phyloP scores from a whole-genome alignment of 768 basidiomycete genomes.

The Pleurotus tuber-regium region DNA sequence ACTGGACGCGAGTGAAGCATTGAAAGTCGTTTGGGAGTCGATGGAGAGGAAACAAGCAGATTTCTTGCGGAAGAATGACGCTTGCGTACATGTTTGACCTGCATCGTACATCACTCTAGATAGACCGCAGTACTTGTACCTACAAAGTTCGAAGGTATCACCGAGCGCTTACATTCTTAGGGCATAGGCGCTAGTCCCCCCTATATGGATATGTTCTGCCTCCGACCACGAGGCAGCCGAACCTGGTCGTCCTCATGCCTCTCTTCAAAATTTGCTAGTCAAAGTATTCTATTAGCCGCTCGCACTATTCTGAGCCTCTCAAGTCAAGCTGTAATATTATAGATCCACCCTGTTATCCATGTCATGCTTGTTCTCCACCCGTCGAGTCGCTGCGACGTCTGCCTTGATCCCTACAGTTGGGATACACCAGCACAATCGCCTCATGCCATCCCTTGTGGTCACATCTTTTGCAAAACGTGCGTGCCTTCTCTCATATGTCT shows the following conservation, averaged over 20 bases:
- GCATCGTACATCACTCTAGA: too few relatives aligned
- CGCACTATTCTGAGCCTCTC: background rate
- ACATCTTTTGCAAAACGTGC: conserved; percentile 70
- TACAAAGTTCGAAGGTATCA: too few relatives aligned
- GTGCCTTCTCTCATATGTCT: conserved; percentile 22
- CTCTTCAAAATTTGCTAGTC: background rate
- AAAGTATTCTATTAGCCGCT: background rate
- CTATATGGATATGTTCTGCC: too few relatives aligned
- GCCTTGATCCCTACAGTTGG: conserved; percentile 62
- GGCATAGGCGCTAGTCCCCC: too few relatives aligned
- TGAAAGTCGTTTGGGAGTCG: background rate
- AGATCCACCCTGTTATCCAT: background rate
- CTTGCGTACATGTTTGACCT: too few relatives aligned
- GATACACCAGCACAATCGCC: conserved; percentile 50
- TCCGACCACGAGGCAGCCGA: background rate
- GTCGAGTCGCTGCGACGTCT: conserved; percentile 74
- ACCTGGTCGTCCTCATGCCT: background rate
- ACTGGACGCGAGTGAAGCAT: background rate
- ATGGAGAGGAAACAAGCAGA: background rate
- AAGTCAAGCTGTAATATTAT: background rate
- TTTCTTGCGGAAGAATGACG: background rate
- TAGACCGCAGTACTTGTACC: too few relatives aligned
- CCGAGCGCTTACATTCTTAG: too few relatives aligned
- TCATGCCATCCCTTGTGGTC: conserved; percentile 74
- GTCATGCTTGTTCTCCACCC: conserved; percentile 61